These are phyloP conservation scores for Funneliformis caledonium DNA, from an alignment of 371 early-diverging fungal genomes.

Conservation along the genomic window DNA sequence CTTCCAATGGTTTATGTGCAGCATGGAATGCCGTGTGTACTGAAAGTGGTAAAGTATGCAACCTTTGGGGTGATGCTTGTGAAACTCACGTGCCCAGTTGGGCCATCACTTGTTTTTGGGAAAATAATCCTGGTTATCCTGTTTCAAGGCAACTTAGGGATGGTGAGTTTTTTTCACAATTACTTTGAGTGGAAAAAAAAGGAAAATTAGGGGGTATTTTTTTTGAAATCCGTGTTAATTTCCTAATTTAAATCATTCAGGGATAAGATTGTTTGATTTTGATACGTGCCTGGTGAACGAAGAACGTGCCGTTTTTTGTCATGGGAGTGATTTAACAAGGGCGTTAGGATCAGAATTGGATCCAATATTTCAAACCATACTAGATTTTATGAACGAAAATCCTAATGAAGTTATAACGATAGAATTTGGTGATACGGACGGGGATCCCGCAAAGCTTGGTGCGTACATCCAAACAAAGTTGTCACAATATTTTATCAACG, in stretches of 20 bases:
- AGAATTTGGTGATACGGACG: slow-evolving; percentile 40
- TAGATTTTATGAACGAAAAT: slow-evolving; percentile 42
- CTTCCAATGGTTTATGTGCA: slow-evolving; percentile 46
- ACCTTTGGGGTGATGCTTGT: slow-evolving; percentile 46
- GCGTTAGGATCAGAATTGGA: slow-evolving; percentile 32
- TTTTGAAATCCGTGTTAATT: background rate
- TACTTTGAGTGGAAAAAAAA: background rate
- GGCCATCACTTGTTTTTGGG: slow-evolving; percentile 49
- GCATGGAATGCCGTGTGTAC: slow-evolving; percentile 49
- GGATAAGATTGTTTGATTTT: slow-evolving; percentile 36
- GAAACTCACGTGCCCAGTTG: slow-evolving; percentile 42
- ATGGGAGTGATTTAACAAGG: slow-evolving; percentile 19
- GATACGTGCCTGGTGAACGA: slow-evolving; percentile 26
- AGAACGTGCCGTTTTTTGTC: slow-evolving; percentile 26
- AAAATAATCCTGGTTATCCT: slow-evolving; percentile 48
- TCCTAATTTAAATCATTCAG: background rate
- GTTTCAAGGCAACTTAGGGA: slow-evolving; percentile 46
- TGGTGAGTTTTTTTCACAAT: slow-evolving; percentile 41
- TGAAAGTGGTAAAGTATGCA: slow-evolving; percentile 43
- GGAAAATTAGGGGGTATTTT: background rate
- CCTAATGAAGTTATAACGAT: slow-evolving; percentile 37
- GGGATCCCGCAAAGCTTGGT: background rate
- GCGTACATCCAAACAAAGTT: slow-evolving; percentile 9
- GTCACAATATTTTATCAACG: slow-evolving; percentile 43
- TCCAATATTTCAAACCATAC: background rate